Base-by-base conservation (phyloP, 2,329 filamentous ascomycete genomes). In the Plectosphaerella sp. region DNA sequence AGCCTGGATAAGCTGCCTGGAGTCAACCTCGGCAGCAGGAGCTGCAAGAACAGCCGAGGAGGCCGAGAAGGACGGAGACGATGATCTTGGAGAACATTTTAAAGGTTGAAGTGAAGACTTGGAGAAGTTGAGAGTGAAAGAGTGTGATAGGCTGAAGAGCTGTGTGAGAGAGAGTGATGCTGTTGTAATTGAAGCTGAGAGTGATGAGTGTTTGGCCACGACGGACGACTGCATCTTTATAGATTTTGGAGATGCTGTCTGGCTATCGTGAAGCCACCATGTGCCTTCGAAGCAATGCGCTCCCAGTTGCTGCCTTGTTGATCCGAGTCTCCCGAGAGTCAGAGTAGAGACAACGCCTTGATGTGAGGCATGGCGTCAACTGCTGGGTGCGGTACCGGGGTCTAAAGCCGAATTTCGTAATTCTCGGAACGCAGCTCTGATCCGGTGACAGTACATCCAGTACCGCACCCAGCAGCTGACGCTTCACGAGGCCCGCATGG, bases 51-150 rank as follows among this genome's bases (percentile, higher is more conserved):
- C 51, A 50, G 43, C 47, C 20, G 43, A 20, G 47, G 51, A 42
- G 24, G 51, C 51, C 51, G 41, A 53, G 41, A 14, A 53, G 47
- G 46, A 47, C 24, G 46, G 48, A 18, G 43, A 53, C n/a, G 48
- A 53, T 53, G 37, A 39, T 51, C 45, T 53, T 53, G 37, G 52
- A 48, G 37, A 53, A 53, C 52, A 53, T 53, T 36, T 45, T 53
- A 20, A 28, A 28, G 51, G 20, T 46, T 22, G 10, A 15, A 39
- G 22, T 37, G 33, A 18, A 12, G 20, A n/a, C 28, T 33, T 18
- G 46, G n/a, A 18, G 20, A 45, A 45, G 39, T 37, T 25, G 18
- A 16, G 11, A 22, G 18, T 14, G 22, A 24, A 18, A 15, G 24
- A 48, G 18, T 28, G 15, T 11, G 35, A 43, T 22, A 10, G n/a